These are phyloP conservation scores for Parasitella parasitica DNA, from an alignment of 371 early-diverging fungal genomes.

Conservation along the genomic window DNA sequence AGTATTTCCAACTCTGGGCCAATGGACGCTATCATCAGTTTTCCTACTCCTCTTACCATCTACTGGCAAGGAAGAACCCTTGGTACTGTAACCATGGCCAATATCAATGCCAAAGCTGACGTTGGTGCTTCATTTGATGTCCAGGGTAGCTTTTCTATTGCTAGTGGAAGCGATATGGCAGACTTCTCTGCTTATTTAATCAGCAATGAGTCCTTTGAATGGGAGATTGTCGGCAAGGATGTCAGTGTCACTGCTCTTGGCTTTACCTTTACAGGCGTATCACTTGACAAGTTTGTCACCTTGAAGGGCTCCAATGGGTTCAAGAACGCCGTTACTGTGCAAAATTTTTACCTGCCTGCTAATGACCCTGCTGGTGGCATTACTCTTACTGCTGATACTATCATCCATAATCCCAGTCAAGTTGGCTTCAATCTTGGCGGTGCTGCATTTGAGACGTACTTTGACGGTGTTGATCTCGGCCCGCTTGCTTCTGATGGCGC, in stretches of 20 bases:
- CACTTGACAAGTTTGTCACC: slow-evolving; percentile 52
- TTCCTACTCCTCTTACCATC: slow-evolving; percentile 48
- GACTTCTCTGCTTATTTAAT: slow-evolving; percentile 55
- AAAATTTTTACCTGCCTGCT: slow-evolving; percentile 55
- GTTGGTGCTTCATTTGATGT: slow-evolving; percentile 49
- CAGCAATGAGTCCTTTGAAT: slow-evolving; percentile 51
- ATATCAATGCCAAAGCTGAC: slow-evolving; percentile 43
- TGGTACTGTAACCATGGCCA: slow-evolving; percentile 52
- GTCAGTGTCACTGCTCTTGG: slow-evolving; percentile 59
- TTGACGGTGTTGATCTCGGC: slow-evolving; percentile 29
- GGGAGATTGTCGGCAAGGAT: slow-evolving; percentile 50
- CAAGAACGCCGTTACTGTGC: slow-evolving; percentile 53
- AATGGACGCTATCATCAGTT: slow-evolving; percentile 57
- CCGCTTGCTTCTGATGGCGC: slow-evolving; percentile 38
- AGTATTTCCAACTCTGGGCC: slow-evolving; percentile 59
- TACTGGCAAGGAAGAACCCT: slow-evolving; percentile 47
- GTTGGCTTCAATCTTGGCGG: slow-evolving; percentile 51
- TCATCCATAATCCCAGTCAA: slow-evolving; percentile 55
- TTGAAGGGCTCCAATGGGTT: slow-evolving; percentile 53
- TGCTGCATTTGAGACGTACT: slow-evolving; percentile 34
- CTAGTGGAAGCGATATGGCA: slow-evolving; percentile 42
- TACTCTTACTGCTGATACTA: slow-evolving; percentile 48
- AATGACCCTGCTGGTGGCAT: slow-evolving; percentile 61
- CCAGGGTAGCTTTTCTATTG: slow-evolving; percentile 44
- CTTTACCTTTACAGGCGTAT: slow-evolving; percentile 51